Base-by-base conservation (phyloP, 2,329 filamentous ascomycete genomes). In the Akanthomyces dipterigenus region DNA sequence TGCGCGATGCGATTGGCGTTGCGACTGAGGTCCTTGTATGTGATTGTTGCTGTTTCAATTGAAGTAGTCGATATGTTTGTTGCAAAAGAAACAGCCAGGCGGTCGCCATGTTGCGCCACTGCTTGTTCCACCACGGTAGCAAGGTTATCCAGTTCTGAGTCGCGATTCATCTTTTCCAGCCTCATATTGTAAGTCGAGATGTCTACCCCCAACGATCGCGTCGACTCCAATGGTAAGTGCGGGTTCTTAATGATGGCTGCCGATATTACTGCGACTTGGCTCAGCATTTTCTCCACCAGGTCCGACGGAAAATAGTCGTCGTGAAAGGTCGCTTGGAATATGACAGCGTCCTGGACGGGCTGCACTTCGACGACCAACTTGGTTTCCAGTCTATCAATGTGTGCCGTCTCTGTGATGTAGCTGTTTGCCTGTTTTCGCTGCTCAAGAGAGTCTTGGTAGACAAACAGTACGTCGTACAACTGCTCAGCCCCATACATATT, bases 391-490 rank as follows among this genome's bases (percentile, higher is more conserved):
- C 84, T 83, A 69, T 97, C 93, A 5, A 80, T 72, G 57, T 88
- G 85, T 28, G 82, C 79, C 0, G 83, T 70, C 60, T 91, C 78
- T 11, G 68, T 72, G 0, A 93, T 76, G 2, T 70, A 40, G 3
- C 72, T 66, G 1, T 34, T 64, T 20, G 46, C 56, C 55, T 28
- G 64, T 67, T 66, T 67, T 75, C 69, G 77, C 73, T 68, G 70
- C 3, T 66, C 65, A 1, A 88, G 76, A 0, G 87, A 89, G 69
- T 96, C 88, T 67, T 97, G 93, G 79, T 93, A 97, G 0, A 93
- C 87, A 67, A 96, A 88, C 0, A 96, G 76, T 0, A 87, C 81
- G 66, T 96, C 90, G 66, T 93, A 96, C 0, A 96, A 73, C 1
- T 75, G 74, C 43, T 84, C 79, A 1, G 80, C 77, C 0, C 84